These are phyloP conservation scores for Picochlorum sp. DNA, from an alignment of 139 green algal species.

Conservation along the genomic window DNA sequence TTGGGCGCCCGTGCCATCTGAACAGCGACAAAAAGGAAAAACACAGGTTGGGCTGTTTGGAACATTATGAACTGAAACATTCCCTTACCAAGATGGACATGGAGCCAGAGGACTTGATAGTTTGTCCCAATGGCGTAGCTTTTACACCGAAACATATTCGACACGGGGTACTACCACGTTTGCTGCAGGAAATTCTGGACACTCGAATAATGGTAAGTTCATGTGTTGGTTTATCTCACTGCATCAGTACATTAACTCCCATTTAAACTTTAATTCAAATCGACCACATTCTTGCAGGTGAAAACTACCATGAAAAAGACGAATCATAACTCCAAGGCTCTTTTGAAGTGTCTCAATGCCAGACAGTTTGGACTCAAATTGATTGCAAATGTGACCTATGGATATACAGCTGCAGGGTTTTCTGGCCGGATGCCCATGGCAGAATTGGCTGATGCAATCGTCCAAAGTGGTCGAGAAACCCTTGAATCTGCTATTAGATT, in stretches of 20 bases:
- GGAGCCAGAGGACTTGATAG: slow-evolving; percentile 24
- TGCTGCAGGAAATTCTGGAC: slow-evolving; percentile 88
- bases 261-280: not conserved
- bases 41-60: not conserved
- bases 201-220: slow-evolving; percentile 94
- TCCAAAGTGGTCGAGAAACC: slow-evolving; percentile 69
- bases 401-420: slow-evolving; percentile 68
- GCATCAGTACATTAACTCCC: not conserved
- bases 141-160: slow-evolving; percentile 54
- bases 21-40: not conserved
- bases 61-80: not conserved
- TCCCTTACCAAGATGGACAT: not conserved
- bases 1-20: slow-evolving; percentile 58
- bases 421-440: slow-evolving; percentile 87
- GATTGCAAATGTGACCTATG: slow-evolving; percentile 95
- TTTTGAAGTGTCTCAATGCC: slow-evolving; percentile 82
- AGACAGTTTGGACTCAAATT: slow-evolving; percentile 95
- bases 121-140: slow-evolving; percentile 78
- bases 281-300: too few relatives aligned
- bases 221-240: not conserved
- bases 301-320: slow-evolving; percentile 83
- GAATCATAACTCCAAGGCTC: slow-evolving; percentile 37
- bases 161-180: slow-evolving; percentile 79
- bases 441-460: slow-evolving; percentile 94
- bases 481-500: slow-evolving; percentile 81